Conservation (phyloP, 441 rosid species). For the Biscutella laevigata region DNA sequence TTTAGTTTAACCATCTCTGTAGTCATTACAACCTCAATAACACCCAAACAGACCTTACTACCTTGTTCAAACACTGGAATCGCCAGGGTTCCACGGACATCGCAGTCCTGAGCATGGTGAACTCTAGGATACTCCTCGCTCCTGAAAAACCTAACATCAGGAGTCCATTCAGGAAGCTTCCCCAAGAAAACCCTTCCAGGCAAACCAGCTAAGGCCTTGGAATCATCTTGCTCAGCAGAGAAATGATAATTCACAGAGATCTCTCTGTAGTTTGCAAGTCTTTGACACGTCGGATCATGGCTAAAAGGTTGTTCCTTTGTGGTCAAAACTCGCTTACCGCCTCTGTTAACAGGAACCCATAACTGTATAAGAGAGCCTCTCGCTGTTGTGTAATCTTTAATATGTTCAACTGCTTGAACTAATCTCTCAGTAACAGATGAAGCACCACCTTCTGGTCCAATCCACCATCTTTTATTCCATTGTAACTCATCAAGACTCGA, state of each 20-base stretch:
- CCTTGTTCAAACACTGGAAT: conserved; percentile 90
- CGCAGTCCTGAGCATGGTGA: conserved; percentile 59
- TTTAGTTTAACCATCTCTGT: conserved; percentile 47
- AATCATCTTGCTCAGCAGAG: conserved; percentile 47
- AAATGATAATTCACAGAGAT: conserved; percentile 70
- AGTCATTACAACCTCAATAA: conserved; percentile 79
- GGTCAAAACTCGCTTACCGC: conserved; percentile 52
- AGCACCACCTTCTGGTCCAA: conserved; percentile 50
- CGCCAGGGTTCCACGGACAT: conserved; percentile 75
- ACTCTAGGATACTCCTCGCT: conserved; percentile 80
- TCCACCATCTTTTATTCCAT: too few relatives aligned
- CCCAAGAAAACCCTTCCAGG: conserved; percentile 85
- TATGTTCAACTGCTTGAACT: conserved; percentile 51
- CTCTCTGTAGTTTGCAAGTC: conserved; percentile 64
- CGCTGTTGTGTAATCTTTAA: conserved; percentile 50
- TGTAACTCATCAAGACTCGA: too few relatives aligned
- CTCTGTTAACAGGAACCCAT: conserved; percentile 79
- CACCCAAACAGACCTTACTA: conserved; percentile 76
- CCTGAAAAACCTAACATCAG: conserved; percentile 81
- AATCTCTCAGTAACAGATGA: conserved; percentile 64
- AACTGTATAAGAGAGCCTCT: conserved; percentile 72
- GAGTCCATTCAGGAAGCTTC: conserved; percentile 91
- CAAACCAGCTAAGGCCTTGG: conserved; percentile 54
- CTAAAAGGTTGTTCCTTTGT: conserved; percentile 69
- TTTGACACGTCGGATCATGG: conserved; percentile 44